Conservation (phyloP, 352 stramenopile species). For the Pythium vanterpoolii region DNA sequence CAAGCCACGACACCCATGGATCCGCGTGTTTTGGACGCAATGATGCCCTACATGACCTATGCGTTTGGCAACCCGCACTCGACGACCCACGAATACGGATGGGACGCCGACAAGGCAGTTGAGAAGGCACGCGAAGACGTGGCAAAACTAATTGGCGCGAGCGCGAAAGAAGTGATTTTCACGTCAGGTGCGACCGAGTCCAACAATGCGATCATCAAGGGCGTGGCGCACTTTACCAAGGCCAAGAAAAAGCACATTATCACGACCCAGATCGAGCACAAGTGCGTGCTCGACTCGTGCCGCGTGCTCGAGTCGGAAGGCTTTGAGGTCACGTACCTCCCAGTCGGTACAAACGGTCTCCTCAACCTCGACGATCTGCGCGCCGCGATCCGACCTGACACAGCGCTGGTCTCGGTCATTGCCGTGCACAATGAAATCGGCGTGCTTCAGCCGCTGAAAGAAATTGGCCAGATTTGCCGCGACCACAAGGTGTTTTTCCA, state of each 20-base stretch:
- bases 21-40: constrained; percentile 97
- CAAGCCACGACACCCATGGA: constrained; percentile 98
- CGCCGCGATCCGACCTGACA: constrained; percentile 92
- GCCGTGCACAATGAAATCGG: constrained; percentile 99
- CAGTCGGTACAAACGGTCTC: constrained; percentile 90
- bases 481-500: constrained; percentile 97
- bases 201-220: constrained; percentile 99
- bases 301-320: constrained; percentile 95
- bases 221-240: constrained; percentile 94
- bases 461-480: constrained; percentile 94
- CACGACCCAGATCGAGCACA: constrained; percentile 97
- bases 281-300: constrained; percentile 99
- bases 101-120: constrained; percentile 96
- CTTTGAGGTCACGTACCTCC: constrained; percentile 98
- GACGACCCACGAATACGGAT: constrained; percentile 98
- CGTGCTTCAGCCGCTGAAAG: constrained; percentile 96
- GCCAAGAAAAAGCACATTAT: constrained; percentile 98
- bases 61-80: constrained; percentile 99
- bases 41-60: constrained; percentile 97
- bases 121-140: constrained; percentile 89
- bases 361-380: constrained; percentile 95
- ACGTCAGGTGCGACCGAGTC: constrained; percentile 98
- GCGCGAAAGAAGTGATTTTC: constrained; percentile 99
- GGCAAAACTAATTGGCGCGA: constrained; percentile 92
- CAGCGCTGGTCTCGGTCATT: constrained; percentile 97